Conservation (phyloP, 2,329 filamentous ascomycete species). For the Coniochaeta pulveracea region DNA sequence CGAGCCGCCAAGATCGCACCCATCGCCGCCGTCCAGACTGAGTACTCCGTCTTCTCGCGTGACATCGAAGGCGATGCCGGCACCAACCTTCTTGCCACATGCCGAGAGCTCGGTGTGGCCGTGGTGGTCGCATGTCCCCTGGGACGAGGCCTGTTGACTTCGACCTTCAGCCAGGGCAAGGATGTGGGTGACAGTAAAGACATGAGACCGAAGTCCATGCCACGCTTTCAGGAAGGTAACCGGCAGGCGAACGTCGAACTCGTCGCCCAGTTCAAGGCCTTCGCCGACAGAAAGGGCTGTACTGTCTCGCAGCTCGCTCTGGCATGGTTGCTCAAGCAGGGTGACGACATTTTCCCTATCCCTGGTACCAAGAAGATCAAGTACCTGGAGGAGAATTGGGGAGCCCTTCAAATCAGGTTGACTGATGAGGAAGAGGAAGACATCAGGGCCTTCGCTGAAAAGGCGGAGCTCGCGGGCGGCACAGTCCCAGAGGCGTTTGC, state of each 20-base stretch:
- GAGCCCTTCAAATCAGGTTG: slow-evolving; percentile 13
- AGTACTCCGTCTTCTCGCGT: slow-evolving; percentile 35
- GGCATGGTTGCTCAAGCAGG: slow-evolving; percentile 41
- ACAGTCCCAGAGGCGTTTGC: background rate
- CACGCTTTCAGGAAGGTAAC: slow-evolving; percentile 32
- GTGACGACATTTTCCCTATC: slow-evolving; percentile 34
- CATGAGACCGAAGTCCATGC: slow-evolving; percentile 14
- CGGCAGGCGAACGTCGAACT: slow-evolving; percentile 34
- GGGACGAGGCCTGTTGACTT: slow-evolving; percentile 30
- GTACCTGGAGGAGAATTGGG: slow-evolving; percentile 14
- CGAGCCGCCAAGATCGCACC: slow-evolving; percentile 35
- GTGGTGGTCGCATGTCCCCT: slow-evolving; percentile 30
- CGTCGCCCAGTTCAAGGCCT: slow-evolving; percentile 14
- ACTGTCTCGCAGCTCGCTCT: slow-evolving; percentile 42
- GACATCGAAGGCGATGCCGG: slow-evolving; percentile 31
- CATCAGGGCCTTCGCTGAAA: slow-evolving; percentile 15
- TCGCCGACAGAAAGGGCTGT: slow-evolving; percentile 22
- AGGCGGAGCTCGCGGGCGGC: slow-evolving; percentile 7
- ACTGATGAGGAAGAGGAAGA: slow-evolving; percentile 16
- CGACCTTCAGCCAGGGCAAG: slow-evolving; percentile 25
- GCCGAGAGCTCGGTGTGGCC: slow-evolving; percentile 32
- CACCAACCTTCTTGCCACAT: slow-evolving; percentile 27
- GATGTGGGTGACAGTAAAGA: slow-evolving; percentile 19
- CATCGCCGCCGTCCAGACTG: slow-evolving; percentile 40
- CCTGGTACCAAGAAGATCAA: slow-evolving; percentile 26